Percentiles rank a stretch among this genome's conserved stretches.
Conservation (phyloP, 2,329 filamentous ascomycete species). For the Nigrograna mackinnonii region DNA sequence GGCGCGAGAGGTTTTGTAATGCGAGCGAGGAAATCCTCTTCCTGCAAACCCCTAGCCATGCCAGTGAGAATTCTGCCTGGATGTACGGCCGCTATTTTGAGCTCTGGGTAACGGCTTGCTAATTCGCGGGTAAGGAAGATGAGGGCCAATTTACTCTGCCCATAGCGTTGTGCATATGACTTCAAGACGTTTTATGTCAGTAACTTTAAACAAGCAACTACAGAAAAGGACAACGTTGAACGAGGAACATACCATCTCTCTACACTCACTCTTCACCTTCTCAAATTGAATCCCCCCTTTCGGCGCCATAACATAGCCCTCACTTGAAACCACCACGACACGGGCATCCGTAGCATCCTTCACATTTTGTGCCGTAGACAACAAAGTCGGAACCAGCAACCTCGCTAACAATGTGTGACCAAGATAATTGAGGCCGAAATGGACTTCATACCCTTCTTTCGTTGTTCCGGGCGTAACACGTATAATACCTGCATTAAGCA, state of each 20-base stretch:
- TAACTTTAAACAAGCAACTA: background rate
- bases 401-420: constrained; percentile 47
- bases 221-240: too few species aligned
- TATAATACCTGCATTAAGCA: constrained; percentile 45
- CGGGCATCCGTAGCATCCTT: constrained; percentile 1
- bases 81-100: constrained; percentile 45
- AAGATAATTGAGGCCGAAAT: constrained; percentile 51
- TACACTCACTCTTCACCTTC: constrained; percentile 7
- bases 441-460: constrained; percentile 48
- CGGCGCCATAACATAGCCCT: constrained; percentile 5
- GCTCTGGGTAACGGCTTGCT: constrained; percentile 41
- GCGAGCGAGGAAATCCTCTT: background rate
- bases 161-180: constrained; percentile 38
- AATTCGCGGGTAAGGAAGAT: constrained; percentile 46
- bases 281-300: constrained; percentile 10
- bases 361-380: background rate
- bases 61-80: constrained; percentile 47
- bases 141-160: constrained; percentile 51
- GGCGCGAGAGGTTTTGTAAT: background rate
- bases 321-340: constrained; percentile 19
- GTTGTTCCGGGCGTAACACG: constrained; percentile 27
- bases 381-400: constrained; percentile 42
- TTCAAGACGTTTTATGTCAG: background rate
- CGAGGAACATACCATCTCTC: constrained; percentile 24
- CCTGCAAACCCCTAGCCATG: background rate